Conservation (phyloP, 345 rosid species). For the Eucalyptus guilfoylei region DNA sequence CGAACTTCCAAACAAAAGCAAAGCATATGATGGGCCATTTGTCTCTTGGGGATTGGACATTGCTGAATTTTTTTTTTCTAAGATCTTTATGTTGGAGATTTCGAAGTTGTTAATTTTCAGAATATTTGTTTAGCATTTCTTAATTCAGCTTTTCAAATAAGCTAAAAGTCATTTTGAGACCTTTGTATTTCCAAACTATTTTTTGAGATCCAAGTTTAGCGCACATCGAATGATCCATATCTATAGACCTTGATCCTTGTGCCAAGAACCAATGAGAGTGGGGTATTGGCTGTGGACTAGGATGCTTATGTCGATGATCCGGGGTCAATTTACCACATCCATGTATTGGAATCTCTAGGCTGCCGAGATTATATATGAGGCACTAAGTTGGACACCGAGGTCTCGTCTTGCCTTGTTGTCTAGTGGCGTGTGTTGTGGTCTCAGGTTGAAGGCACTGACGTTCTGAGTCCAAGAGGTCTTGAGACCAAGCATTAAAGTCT, state of each 20-base stretch:
- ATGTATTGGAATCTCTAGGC: background rate
- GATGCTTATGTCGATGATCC: background rate
- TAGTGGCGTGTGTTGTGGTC: background rate
- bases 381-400: background rate
- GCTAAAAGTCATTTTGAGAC: background rate
- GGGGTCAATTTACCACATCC: background rate
- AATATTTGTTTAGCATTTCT: background rate
- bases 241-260: background rate
- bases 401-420: background rate
- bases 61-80: background rate
- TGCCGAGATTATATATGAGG: background rate
- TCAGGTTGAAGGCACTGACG: rapidly evolving
- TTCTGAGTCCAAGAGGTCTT: background rate
- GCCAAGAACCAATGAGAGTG: background rate
- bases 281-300: too few species aligned
- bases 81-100: background rate
- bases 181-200: background rate
- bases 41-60: background rate
- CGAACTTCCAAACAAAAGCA: background rate
- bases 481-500: background rate
- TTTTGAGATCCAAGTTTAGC: too few species aligned
- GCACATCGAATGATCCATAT: background rate
- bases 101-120: background rate
- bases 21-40: background rate
- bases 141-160: background rate